Percentiles rank a stretch among this genome's conserved stretches.
These are phyloP conservation scores for Cytospora mali DNA, from an alignment of 2,329 filamentous ascomycete species.

Conservation along the genomic window DNA sequence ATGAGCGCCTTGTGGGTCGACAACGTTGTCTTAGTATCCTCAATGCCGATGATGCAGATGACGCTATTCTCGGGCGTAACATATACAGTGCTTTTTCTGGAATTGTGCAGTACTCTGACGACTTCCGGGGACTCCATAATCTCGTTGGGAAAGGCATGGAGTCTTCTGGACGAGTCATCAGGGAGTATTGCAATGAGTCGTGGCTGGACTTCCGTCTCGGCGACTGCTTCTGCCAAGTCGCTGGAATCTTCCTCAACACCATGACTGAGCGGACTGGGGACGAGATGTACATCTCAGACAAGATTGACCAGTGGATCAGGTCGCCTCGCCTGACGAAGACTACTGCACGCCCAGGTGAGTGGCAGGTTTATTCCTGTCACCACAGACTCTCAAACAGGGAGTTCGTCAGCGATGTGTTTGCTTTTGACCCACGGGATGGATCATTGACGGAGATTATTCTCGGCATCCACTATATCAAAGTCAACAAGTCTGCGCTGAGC, in stretches of 20 bases:
- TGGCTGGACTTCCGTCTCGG: constrained; percentile 35
- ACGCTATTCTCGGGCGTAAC: constrained; percentile 39
- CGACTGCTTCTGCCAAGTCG: constrained; percentile 42
- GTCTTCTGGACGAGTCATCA: constrained; percentile 36
- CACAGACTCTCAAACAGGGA: constrained; percentile 6
- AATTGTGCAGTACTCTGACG: constrained; percentile 39
- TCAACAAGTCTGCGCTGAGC: constrained; percentile 35
- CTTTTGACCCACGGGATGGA: constrained; percentile 38
- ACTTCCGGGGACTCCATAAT: constrained; percentile 39
- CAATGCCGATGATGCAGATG: constrained; percentile 34
- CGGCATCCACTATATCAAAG: constrained; percentile 37
- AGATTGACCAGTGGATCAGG: constrained; percentile 39
- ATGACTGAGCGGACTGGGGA: constrained; percentile 34
- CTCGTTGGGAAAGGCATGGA: constrained; percentile 36
- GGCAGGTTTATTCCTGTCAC: constrained; percentile 1
- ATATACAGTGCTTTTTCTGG: constrained; percentile 43
- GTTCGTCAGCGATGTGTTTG: constrained; percentile 40
- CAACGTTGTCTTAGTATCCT: constrained; percentile 37
- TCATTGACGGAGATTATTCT: constrained; percentile 38
- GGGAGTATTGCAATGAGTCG: constrained; percentile 21
- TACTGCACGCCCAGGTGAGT: not conserved
- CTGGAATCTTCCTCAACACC: constrained; percentile 41
- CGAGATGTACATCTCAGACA: constrained; percentile 40
- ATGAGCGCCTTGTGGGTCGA: constrained; percentile 39
- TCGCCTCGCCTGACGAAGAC: constrained; percentile 29